phyloP scores from a whole-genome alignment of 2,329 filamentous ascomycete species.

The Ambrosiella xylebori region DNA sequence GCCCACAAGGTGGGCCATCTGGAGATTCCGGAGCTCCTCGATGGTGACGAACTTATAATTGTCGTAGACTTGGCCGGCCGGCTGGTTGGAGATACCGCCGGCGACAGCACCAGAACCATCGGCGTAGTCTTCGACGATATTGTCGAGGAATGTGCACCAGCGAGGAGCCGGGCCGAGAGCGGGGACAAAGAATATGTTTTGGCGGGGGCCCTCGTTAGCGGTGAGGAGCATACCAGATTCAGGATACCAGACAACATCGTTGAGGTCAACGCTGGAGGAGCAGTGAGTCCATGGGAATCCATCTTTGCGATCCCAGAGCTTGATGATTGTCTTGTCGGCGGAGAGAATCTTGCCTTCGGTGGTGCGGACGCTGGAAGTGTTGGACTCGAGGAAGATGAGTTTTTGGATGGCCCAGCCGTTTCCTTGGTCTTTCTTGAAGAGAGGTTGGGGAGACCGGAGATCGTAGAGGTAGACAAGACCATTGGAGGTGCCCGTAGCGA shows the following conservation, averaged over 20 bases:
- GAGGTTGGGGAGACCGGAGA: constrained; percentile 66
- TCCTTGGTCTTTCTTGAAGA: constrained; percentile 87
- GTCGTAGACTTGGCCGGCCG: constrained; percentile 72
- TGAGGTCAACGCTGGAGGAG: constrained; percentile 86
- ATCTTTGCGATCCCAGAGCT: constrained; percentile 74
- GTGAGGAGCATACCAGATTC: constrained; percentile 90
- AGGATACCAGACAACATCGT: constrained; percentile 82
- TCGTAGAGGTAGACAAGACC: constrained; percentile 87
- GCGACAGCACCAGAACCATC: constrained; percentile 29
- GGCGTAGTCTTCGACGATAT: constrained; percentile 96
- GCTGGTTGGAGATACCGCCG: constrained; percentile 24
- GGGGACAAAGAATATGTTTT: constrained; percentile 89
- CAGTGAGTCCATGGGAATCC: constrained; percentile 90
- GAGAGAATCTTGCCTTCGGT: constrained; percentile 79
- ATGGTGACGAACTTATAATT: constrained; percentile 97
- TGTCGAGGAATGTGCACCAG: constrained; percentile 95
- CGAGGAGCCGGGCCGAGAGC: constrained; percentile 82
- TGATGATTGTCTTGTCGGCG: constrained; percentile 89
- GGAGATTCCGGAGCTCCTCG: constrained; percentile 69
- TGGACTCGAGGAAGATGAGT: constrained; percentile 49
- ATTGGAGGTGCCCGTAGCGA: constrained; percentile 74
- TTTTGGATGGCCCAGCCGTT: constrained; percentile 88
- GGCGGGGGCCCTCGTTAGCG: constrained; percentile 88
- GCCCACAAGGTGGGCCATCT: constrained; percentile 74
- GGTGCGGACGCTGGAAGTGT: constrained; percentile 56